Base-by-base conservation (phyloP, 805 yeast species). In the Wickerhamiella azymoides region DNA sequence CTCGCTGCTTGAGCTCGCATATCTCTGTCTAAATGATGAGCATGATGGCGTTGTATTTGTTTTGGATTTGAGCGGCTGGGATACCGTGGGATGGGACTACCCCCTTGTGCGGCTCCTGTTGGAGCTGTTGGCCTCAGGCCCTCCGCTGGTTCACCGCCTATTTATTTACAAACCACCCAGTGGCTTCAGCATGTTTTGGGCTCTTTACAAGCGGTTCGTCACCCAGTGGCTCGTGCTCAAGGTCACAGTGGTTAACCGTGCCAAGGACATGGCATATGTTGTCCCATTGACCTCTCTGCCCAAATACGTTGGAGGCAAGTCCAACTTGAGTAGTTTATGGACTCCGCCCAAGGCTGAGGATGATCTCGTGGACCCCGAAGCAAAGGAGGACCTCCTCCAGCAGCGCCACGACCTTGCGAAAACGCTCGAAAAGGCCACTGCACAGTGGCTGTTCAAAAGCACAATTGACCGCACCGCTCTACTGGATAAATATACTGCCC, bases 81-180 rank as follows among this genome's bases (percentile, higher is more conserved):
- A 86, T 5, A 72, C 82, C 72, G 72, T 83, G 47, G 84, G 83
- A 57, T 84, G 85, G 76, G 94, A 84, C 62, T 44, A 38, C 32
- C 47, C 47, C n/a, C 32, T 16, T 2, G 33, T 27, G 10, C 30
- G 30, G 97, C 92, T 27, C n/a, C 8, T 27, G n/a, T 5, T 27
- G 30, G 30, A 27, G 30, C 30, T 27, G 4, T 13, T 27, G 63
- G 79, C 84, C 33, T 8, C 32, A 2, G 39, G 11, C 7, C 25
- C 9, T 4, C 18, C 37, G 10, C 10, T 16, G 3, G 8, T 44
- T 9, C 43, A 38, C 43, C 17, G 24, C 26, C 30, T 27, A 3
- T 27, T 27, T 27, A 13, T 27, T 27, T 10, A 27, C 30, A 27
- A 27, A 13, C 30, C 30, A 6, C 30, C 30, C 8, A 82, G 83